A percentile compares a stretch with the other conserved stretches of the same genome.
Evolutionary conservation across 805 yeast species (phyloP).

Genomic region (Grigorovia jiainica): DNA sequence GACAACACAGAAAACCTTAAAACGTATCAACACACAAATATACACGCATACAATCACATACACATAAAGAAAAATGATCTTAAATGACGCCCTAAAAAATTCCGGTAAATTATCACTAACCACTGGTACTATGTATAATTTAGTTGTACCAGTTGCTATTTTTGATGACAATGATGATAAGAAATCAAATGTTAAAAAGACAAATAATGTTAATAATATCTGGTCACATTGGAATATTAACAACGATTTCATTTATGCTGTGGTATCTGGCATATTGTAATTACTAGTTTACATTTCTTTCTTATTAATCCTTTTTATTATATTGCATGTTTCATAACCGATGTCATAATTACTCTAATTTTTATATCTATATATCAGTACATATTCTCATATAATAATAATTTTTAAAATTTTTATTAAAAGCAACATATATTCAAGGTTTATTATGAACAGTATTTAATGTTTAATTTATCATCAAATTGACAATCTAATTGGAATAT

Average conservation of each 20-base stretch:
- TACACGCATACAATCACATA: not conserved
- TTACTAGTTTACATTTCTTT: not conserved
- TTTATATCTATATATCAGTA: not conserved
- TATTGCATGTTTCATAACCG: too few species aligned
- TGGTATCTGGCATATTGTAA: slow-evolving; percentile 1
- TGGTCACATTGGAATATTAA: not conserved
- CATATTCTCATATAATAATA: too few species aligned
- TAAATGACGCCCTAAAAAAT: not conserved
- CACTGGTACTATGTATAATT: not conserved
- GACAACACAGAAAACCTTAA: too few species aligned
- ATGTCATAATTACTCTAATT: too few species aligned
- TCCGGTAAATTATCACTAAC: not conserved
- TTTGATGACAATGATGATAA: not conserved
- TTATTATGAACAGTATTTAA: slow-evolving; percentile 4
- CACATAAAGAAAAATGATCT: not conserved
- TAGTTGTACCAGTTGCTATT: not conserved
- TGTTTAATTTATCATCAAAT: slow-evolving; percentile 1
- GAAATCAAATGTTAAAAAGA: not conserved
- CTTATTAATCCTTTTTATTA: not conserved
- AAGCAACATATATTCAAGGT: too few species aligned
- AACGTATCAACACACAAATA: too few species aligned
- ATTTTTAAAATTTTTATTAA: too few species aligned
- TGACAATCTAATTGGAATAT: slow-evolving; percentile 20
- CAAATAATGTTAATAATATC: not conserved
- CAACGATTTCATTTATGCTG: slow-evolving; percentile 2